phyloP scores from a whole-genome alignment of 805 yeast genomes.

The Kodamaea lidongshanica region DNA sequence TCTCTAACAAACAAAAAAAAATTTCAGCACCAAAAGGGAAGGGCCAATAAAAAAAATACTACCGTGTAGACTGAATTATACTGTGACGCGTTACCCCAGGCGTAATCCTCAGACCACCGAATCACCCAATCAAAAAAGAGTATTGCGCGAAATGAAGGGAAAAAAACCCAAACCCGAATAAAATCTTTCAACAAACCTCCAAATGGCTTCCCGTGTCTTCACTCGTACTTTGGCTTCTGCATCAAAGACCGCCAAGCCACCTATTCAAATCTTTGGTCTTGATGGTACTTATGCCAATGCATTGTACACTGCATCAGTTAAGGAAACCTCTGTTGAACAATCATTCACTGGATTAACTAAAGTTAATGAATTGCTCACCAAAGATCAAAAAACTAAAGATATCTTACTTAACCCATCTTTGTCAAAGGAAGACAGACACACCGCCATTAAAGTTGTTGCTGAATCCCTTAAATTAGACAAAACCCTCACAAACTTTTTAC shows the following conservation, averaged over 20 bases:
- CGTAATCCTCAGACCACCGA: conserved; percentile 1
- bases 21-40: too few species aligned
- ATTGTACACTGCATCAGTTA: conserved; percentile 83
- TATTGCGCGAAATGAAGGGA: conserved; percentile 2
- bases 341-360: conserved; percentile 60
- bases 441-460: conserved; percentile 58
- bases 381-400: conserved; percentile 58
- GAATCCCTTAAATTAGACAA: conserved; percentile 50
- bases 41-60: too few species aligned
- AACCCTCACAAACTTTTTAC: conserved; percentile 71
- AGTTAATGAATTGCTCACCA: conserved; percentile 47
- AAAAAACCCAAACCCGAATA: conserved; percentile 5
- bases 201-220: conserved; percentile 61
- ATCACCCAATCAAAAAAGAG: conserved; percentile 6
- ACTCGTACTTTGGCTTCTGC: conserved; percentile 72
- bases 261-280: conserved; percentile 88
- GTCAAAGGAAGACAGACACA: conserved; percentile 64
- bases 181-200: conserved; percentile 4
- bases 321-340: conserved; percentile 67
- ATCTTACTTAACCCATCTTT: conserved; percentile 80
- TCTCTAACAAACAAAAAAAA: too few species aligned
- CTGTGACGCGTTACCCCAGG: neutral
- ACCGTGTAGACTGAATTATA: too few species aligned
- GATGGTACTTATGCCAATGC: conserved; percentile 98
- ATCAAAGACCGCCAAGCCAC: conserved; percentile 63